Base-by-base conservation (phyloP, 176 grass and related monocot species). In the Oryza glaberrima region DNA sequence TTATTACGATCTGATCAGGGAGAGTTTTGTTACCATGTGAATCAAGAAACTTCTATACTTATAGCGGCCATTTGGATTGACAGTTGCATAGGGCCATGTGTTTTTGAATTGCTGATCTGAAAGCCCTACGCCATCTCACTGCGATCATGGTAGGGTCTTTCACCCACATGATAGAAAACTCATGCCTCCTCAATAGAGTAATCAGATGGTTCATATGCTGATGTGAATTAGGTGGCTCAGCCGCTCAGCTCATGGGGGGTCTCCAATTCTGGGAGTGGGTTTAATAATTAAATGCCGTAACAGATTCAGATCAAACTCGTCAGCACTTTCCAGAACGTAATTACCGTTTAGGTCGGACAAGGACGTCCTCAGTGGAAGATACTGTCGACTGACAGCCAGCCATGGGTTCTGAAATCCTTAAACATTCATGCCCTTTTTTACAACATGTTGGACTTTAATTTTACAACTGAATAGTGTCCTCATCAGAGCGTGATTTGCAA, bases 81-180 rank as follows among this genome's bases (percentile, higher is more conserved):
- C 19, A 16, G 54, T 58, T 16, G 26, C 58, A 28, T 16, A 16
- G 73, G 19, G 67, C 73, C 72, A 58, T 82, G 79, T 86, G 83
- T 82, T 83, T 61, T 82, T 23, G 22, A 51, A 64, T 36, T 23
- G 43, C 6, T 66, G 72, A 77, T 69, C 19, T 1, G 26, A 85
- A 63, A 81, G 4, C 17, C n/a, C 58, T 38, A 11, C 58, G 64
- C 25, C 75, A 73, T 77, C 83, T 72, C 52, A 2, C 2, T 1
- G 25, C 14, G 41, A 86, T 86, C 45, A 82, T 86, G 78, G 83
- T 77, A 90, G 73, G 79, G 78, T 40, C 73, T 66, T 58, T 48
- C 1, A 3, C 44, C 46, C 74, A 82, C 78, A 86, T 90, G 88
- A 82, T 15, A n/a, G 61, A 69, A n/a, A 56, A 84, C 63, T 47